These are phyloP conservation scores for Solanum sitiens DNA, from an alignment of 257 asterid genomes.

Conservation along the genomic window DNA sequence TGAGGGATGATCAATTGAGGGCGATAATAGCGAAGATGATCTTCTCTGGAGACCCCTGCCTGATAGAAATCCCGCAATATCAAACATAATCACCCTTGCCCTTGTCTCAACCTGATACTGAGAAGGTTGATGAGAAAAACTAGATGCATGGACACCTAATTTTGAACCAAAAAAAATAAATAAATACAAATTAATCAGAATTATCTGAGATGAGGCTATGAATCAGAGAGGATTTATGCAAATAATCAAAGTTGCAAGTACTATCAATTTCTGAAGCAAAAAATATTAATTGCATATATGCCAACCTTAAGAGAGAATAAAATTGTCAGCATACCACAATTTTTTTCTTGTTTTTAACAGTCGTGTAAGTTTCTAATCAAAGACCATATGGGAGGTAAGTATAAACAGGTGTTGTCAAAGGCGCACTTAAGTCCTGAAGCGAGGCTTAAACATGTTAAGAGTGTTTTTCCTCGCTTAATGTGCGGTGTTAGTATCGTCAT, in stretches of 20 bases:
- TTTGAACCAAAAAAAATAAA: background rate
- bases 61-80: slow-evolving; percentile 50
- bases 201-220: background rate
- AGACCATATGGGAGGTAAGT: background rate
- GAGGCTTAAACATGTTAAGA: background rate
- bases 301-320: background rate
- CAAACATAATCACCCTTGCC: slow-evolving; percentile 58
- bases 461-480: background rate
- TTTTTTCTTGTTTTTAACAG: background rate
- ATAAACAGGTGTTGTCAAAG: background rate
- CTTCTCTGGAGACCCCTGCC: slow-evolving; percentile 42
- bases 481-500: background rate
- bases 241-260: background rate
- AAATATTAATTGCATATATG: background rate
- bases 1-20: slow-evolving; percentile 36
- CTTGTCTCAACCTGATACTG: slow-evolving; percentile 64
- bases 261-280: background rate
- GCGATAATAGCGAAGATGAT: slow-evolving; percentile 41
- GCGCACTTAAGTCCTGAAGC: background rate
- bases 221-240: background rate
- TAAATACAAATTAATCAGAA: background rate
- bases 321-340: background rate
- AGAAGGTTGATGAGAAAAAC: slow-evolving; percentile 42
- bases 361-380: background rate
- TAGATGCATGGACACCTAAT: slow-evolving; percentile 37